Evolutionary conservation across 2,329 filamentous ascomycete genomes (phyloP).

Genomic region (Paecilomyces formosus): DNA sequence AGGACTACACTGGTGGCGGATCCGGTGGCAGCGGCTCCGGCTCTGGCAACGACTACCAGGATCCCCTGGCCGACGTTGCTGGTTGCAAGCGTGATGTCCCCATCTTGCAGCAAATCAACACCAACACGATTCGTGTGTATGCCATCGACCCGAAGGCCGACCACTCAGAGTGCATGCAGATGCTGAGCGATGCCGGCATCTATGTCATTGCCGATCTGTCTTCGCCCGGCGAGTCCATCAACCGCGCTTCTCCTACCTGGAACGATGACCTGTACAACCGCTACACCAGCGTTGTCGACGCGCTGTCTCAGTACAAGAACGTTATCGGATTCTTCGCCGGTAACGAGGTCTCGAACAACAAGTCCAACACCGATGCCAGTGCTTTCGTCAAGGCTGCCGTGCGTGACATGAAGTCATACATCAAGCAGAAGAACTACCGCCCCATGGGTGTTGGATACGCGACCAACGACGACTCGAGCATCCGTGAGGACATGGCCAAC

Average conservation of each 20-base stretch:
- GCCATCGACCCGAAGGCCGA: conserved; percentile 73
- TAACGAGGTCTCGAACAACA: conserved; percentile 89
- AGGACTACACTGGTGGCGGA: conserved; percentile 30
- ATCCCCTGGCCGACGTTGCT: conserved; percentile 68
- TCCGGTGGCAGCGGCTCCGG: conserved; percentile 40
- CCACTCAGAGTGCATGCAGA: conserved; percentile 77
- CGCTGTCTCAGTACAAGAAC: conserved; percentile 76
- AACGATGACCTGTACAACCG: conserved; percentile 67
- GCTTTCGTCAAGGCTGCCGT: conserved; percentile 97
- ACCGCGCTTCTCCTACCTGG: conserved; percentile 73
- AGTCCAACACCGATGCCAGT: conserved; percentile 81
- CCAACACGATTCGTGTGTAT: conserved; percentile 93
- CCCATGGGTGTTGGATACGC: conserved; percentile 88
- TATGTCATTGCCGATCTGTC: conserved; percentile 91
- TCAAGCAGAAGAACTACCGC: conserved; percentile 70
- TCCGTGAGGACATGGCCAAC: conserved; percentile 72
- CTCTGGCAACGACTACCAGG: conserved; percentile 53
- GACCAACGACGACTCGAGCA: conserved; percentile 82
- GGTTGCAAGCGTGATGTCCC: conserved; percentile 81
- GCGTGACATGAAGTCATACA: conserved; percentile 91
- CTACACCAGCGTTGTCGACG: conserved; percentile 79
- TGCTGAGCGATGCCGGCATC: conserved; percentile 78
- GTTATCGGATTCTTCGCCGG: conserved; percentile 96
- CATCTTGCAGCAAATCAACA: conserved; percentile 66
- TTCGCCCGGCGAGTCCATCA: conserved; percentile 75